Percentiles rank a stretch among this genome's conserved stretches.
phyloP scores from a whole-genome alignment of 345 rosid genomes.

The Eucalyptus cloeziana region DNA sequence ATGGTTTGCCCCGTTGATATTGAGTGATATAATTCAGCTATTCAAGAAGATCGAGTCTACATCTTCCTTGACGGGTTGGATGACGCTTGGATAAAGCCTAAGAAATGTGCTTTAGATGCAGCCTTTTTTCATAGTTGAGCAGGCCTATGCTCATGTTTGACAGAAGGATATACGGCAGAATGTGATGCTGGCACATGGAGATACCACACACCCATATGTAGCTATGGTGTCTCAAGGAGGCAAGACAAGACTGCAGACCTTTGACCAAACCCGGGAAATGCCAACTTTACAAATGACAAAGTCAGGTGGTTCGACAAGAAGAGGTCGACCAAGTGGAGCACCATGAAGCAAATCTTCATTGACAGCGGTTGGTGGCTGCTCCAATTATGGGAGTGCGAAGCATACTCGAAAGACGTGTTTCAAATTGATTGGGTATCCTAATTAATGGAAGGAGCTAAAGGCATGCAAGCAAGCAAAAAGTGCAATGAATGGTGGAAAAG shows the following conservation, averaged over 20 bases:
- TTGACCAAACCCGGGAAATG: background rate
- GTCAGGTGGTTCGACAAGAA: background rate
- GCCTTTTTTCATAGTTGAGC: background rate
- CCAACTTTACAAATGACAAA: background rate
- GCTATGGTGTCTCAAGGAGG: background rate
- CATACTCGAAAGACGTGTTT: background rate
- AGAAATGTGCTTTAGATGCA: rapidly evolving
- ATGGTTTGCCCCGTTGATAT: background rate
- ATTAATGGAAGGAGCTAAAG: background rate
- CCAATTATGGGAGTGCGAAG: background rate
- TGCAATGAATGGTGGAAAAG: background rate
- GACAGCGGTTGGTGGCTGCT: rapidly evolving
- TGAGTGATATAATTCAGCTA: background rate
- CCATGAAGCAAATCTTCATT: background rate
- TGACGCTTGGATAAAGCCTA: no score
- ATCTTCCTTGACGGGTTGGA: background rate
- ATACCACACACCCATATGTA: background rate
- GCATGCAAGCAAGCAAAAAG: background rate
- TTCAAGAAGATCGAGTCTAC: rapidly evolving
- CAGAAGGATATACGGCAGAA: no score
- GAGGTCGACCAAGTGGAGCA: background rate
- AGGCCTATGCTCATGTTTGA: background rate
- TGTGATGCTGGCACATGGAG: rapidly evolving
- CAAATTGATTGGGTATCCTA: background rate
- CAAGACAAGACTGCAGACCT: rapidly evolving